These are phyloP conservation scores for Apophysomyces elegans DNA, from an alignment of 371 early-diverging fungal species.

Conservation along the genomic window DNA sequence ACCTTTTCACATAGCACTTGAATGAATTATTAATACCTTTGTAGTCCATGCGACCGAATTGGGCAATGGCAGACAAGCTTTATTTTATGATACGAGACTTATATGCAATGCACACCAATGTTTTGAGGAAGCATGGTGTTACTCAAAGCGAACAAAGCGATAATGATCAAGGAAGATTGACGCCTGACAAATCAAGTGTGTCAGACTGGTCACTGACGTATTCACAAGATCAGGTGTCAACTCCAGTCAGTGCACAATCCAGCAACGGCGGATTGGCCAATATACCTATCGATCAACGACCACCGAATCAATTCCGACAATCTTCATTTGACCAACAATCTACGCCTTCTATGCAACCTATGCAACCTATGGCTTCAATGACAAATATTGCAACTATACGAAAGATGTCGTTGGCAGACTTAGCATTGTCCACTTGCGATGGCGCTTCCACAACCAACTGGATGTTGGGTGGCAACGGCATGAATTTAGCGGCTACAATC, in stretches of 20 bases:
- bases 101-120: slow-evolving; percentile 53
- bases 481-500: slow-evolving; percentile 27
- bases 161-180: neutral
- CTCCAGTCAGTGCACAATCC: neutral
- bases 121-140: slow-evolving; percentile 1
- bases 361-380: slow-evolving; percentile 1
- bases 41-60: slow-evolving; percentile 53
- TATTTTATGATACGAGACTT: slow-evolving; percentile 67
- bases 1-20: neutral
- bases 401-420: slow-evolving; percentile 28
- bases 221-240: neutral
- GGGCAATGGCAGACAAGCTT: slow-evolving; percentile 68
- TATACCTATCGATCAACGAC: neutral
- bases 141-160: neutral
- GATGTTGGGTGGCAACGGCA: slow-evolving; percentile 26
- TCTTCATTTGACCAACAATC: slow-evolving; percentile 5
- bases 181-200: neutral
- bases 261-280: neutral
- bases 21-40: neutral
- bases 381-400: slow-evolving; percentile 7
- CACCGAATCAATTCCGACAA: neutral
- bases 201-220: neutral
- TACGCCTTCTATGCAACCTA: neutral
- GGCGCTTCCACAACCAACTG: slow-evolving; percentile 27
- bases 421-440: slow-evolving; percentile 27